Evolutionary conservation across 129 eudicot genomes (phyloP).

Genomic region (Rutidosis leptorrhynchoides): DNA sequence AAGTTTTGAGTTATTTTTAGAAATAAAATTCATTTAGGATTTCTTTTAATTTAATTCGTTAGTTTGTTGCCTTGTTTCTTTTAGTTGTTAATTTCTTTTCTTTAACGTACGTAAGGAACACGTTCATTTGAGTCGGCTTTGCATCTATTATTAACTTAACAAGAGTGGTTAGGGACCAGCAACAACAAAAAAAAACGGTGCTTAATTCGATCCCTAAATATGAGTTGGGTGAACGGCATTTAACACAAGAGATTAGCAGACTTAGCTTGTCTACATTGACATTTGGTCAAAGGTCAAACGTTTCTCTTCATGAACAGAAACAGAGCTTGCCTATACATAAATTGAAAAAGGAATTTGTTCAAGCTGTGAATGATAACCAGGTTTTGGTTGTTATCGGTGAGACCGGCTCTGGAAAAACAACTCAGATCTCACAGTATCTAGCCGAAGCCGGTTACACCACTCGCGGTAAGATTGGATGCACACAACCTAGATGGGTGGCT

Average conservation of each 20-base stretch:
- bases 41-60: no score
- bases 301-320: constrained; percentile 82
- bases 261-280: constrained; percentile 76
- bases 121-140: constrained; percentile 83
- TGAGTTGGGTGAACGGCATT: constrained; percentile 86
- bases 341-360: no score
- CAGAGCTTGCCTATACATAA: constrained; percentile 77
- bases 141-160: constrained; percentile 82
- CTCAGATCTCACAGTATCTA: no score
- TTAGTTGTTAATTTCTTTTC: no score
- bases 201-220: constrained; percentile 89
- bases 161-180: constrained; percentile 84
- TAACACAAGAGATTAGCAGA: constrained; percentile 85
- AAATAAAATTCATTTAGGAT: no score
- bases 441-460: no score
- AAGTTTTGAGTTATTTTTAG: no score
- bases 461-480: constrained; percentile 67
- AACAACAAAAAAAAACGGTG: constrained; percentile 79
- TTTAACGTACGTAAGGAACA: no score
- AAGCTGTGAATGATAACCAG: no score
- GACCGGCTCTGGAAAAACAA: no score
- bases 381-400: no score
- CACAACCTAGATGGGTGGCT: constrained; percentile 77
- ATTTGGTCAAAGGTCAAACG: constrained; percentile 80
- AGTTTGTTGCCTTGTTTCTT: no score